phyloP scores from a whole-genome alignment of 176 grass and related monocot species.

The Juncus inflexus region DNA sequence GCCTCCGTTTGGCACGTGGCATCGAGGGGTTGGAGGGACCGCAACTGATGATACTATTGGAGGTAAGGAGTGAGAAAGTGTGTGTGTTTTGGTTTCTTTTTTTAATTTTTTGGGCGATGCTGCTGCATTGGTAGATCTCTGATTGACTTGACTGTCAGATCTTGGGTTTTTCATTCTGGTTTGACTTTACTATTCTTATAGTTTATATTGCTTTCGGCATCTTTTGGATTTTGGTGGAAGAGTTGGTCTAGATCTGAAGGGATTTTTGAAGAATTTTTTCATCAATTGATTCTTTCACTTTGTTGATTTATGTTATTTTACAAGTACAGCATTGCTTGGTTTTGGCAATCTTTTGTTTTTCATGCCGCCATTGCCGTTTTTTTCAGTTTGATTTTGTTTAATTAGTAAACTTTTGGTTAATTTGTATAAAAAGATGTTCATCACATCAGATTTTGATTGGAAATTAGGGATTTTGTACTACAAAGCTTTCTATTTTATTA shows the following conservation, averaged over 20 bases:
- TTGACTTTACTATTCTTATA: not conserved
- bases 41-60: constrained; percentile 26
- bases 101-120: constrained; percentile 1
- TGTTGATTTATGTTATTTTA: not conserved
- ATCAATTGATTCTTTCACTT: not conserved
- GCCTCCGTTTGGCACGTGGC: constrained; percentile 48
- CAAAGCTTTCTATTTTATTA: not conserved
- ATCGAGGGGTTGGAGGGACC: constrained; percentile 12
- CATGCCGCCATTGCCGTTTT: not conserved
- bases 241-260: constrained; percentile 20
- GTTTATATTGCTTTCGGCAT: not conserved
- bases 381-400: not conserved
- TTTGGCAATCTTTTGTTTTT: too few species aligned
- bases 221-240: not conserved
- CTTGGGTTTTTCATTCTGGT: not conserved
- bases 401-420: not conserved
- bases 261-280: constrained; percentile 12
- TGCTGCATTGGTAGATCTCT: constrained; percentile 19
- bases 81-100: constrained; percentile 24
- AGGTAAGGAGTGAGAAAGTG: constrained; percentile 40
- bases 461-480: not conserved
- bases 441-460: constrained; percentile 12
- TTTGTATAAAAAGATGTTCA: constrained; percentile 2
- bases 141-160: not conserved
- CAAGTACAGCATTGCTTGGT: not conserved